These are phyloP conservation scores for Cryptosporidium sp. DNA, from an alignment of 169 alveolate species.

Conservation along the genomic window DNA sequence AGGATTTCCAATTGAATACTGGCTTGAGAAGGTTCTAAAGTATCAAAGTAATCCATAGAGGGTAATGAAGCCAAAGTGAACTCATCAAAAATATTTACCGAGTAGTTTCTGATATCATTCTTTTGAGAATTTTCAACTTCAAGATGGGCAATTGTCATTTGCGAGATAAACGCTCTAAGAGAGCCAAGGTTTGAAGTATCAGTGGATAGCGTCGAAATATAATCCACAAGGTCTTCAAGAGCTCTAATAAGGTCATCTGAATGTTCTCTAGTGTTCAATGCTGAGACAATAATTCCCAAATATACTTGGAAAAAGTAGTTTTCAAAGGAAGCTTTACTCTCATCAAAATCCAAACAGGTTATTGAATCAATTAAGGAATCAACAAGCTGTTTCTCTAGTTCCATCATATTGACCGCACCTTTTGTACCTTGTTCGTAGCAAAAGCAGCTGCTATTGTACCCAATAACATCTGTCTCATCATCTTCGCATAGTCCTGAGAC, in stretches of 20 bases:
- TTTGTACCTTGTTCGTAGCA: neutral
- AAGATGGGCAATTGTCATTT: slow-evolving; percentile 39
- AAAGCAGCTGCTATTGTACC: slow-evolving; percentile 22
- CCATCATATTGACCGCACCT: slow-evolving; percentile 6
- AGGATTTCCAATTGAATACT: slow-evolving; percentile 6
- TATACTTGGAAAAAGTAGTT: slow-evolving; percentile 26
- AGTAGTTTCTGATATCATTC: neutral
- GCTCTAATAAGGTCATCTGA: neutral
- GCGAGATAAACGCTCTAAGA: slow-evolving; percentile 54
- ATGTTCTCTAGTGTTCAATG: slow-evolving; percentile 18
- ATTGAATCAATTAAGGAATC: slow-evolving; percentile 64
- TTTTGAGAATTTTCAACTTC: slow-evolving; percentile 4
- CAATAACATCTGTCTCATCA: slow-evolving; percentile 7
- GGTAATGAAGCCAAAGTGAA: slow-evolving; percentile 2
- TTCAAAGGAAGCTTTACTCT: neutral
- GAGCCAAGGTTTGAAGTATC: slow-evolving; percentile 12
- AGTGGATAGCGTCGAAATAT: neutral
- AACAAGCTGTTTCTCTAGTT: slow-evolving; percentile 31
- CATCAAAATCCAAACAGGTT: neutral
- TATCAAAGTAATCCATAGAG: slow-evolving; percentile 5
- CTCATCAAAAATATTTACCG: slow-evolving; percentile 15
- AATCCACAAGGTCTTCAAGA: slow-evolving; percentile 32
- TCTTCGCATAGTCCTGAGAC: neutral
- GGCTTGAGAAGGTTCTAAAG: slow-evolving; percentile 18
- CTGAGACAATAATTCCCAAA: slow-evolving; percentile 8